Conservation (phyloP, 768 basidiomycete species). For the Dioszegia hungarica region DNA sequence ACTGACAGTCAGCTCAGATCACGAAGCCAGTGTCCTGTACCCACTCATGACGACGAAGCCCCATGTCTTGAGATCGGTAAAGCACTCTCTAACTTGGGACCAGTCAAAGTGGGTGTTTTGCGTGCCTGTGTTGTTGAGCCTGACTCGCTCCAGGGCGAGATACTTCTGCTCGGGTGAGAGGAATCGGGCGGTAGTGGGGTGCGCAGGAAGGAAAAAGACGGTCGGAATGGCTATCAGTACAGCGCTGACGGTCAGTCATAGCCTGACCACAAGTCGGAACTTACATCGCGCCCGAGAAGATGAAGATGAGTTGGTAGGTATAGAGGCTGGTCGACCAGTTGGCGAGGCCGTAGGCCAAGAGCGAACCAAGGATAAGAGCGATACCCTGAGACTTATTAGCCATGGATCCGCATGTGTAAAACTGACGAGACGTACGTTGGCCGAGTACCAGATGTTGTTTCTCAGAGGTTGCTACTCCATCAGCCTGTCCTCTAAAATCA, state of each 20-base stretch:
- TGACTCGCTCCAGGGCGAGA: slow-evolving; percentile 37
- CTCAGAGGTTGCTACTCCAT: slow-evolving; percentile 2
- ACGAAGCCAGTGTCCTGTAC: no score
- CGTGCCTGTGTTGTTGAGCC: slow-evolving; percentile 32
- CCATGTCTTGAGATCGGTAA: slow-evolving; percentile 53
- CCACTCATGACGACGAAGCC: slow-evolving; percentile 50
- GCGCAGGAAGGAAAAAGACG: slow-evolving; percentile 39
- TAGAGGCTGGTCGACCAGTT: slow-evolving; percentile 32
- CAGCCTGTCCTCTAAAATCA: neutral
- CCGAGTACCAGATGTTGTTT: slow-evolving; percentile 41
- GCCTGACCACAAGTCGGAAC: slow-evolving; percentile 1
- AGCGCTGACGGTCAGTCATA: neutral
- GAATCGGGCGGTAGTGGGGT: slow-evolving; percentile 44
- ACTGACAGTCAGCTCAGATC: slow-evolving; percentile 5
- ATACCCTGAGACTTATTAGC: no score
- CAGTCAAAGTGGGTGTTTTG: slow-evolving; percentile 36
- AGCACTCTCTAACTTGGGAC: slow-evolving; percentile 29
- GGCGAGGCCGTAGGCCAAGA: slow-evolving; percentile 54
- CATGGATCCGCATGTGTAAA: no score
- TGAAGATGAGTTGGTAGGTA: slow-evolving; percentile 53
- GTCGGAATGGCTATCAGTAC: slow-evolving; percentile 14
- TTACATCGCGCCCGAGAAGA: slow-evolving; percentile 52
- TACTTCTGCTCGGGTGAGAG: slow-evolving; percentile 42
- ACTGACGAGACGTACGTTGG: slow-evolving; percentile 46
- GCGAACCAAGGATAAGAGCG: slow-evolving; percentile 53